A percentile compares a stretch with the other conserved stretches of the same genome.
These are phyloP conservation scores for Aspergillus sp. DNA, from an alignment of 2,329 filamentous ascomycete species.

Conservation along the genomic window DNA sequence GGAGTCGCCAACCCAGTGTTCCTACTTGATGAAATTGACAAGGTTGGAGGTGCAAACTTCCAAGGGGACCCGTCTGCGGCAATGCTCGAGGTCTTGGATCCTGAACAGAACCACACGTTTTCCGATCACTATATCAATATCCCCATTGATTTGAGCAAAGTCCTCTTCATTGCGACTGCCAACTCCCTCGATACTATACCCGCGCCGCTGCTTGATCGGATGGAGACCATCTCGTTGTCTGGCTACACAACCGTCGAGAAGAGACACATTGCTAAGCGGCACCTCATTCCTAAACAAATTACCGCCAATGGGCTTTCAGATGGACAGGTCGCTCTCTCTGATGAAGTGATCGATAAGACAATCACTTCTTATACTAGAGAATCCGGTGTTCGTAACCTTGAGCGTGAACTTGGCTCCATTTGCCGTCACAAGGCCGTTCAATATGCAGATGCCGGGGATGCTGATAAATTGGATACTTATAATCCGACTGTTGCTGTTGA, in stretches of 20 bases:
- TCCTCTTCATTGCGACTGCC: conserved; percentile 95
- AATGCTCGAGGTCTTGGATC: conserved; percentile 96
- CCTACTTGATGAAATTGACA: conserved; percentile 95
- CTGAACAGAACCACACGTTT: conserved; percentile 93
- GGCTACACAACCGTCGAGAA: conserved; percentile 98
- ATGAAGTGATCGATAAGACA: conserved; percentile 87
- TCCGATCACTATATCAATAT: conserved; percentile 95
- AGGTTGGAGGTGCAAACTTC: conserved; percentile 83
- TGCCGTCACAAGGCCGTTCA: conserved; percentile 94
- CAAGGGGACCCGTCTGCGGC: conserved; percentile 95
- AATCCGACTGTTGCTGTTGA: conserved; percentile 66
- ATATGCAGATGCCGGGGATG: conserved; percentile 84
- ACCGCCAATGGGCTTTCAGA: conserved; percentile 77
- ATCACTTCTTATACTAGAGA: conserved; percentile 97
- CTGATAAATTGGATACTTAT: conserved; percentile 64
- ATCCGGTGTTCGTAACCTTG: conserved; percentile 90
- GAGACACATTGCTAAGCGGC: conserved; percentile 84
- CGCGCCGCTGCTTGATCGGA: conserved; percentile 85
- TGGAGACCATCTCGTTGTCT: conserved; percentile 91
- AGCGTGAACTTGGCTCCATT: conserved; percentile 90
- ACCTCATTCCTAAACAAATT: conserved; percentile 95
- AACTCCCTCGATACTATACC: conserved; percentile 95
- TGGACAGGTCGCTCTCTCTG: conserved; percentile 69
- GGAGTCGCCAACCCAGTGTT: conserved; percentile 94
- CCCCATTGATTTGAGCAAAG: conserved; percentile 91